Percentiles rank a stretch among this genome's conserved stretches.
Conservation (phyloP, 2,329 filamentous ascomycete species). For the Fusarium virguliforme region DNA sequence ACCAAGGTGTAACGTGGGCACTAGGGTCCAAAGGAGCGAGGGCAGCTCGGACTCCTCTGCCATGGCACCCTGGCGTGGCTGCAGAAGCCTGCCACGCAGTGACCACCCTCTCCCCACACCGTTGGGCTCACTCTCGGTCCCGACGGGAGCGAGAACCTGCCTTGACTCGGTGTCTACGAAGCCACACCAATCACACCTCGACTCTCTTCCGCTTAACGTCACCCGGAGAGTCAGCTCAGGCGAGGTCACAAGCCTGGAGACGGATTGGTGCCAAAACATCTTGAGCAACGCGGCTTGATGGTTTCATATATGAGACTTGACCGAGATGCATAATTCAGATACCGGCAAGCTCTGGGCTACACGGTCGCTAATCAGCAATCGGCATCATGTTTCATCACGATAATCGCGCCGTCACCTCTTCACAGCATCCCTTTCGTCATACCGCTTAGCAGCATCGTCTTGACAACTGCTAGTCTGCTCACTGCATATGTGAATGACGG, state of each 20-base stretch:
- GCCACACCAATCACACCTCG: slow-evolving; percentile 42
- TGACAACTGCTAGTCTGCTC: slow-evolving; percentile 26
- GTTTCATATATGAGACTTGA: neutral
- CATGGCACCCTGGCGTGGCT: slow-evolving; percentile 27
- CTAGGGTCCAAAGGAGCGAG: slow-evolving; percentile 35
- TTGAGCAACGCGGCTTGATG: neutral
- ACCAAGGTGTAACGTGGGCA: slow-evolving; percentile 49
- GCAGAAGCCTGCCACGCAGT: slow-evolving; percentile 25
- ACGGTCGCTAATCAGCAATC: neutral
- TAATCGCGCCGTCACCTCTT: neutral
- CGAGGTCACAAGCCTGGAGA: slow-evolving; percentile 2
- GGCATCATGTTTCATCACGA: neutral
- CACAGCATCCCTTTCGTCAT: slow-evolving; percentile 5
- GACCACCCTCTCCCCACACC: slow-evolving; percentile 43
- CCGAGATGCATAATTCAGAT: neutral
- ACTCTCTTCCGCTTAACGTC: slow-evolving; percentile 14
- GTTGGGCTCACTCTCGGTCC: slow-evolving; percentile 49
- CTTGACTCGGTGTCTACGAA: slow-evolving; percentile 44
- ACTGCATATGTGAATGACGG: slow-evolving; percentile 23
- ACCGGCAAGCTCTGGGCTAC: neutral
- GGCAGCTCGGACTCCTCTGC: neutral
- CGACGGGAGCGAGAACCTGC: slow-evolving; percentile 48
- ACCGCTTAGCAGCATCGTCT: slow-evolving; percentile 16
- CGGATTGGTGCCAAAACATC: slow-evolving; percentile 9
- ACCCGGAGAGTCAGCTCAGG: slow-evolving; percentile 22